Conservation (phyloP, 495 filamentous ascomycete species). For the Neurospora sp. region DNA sequence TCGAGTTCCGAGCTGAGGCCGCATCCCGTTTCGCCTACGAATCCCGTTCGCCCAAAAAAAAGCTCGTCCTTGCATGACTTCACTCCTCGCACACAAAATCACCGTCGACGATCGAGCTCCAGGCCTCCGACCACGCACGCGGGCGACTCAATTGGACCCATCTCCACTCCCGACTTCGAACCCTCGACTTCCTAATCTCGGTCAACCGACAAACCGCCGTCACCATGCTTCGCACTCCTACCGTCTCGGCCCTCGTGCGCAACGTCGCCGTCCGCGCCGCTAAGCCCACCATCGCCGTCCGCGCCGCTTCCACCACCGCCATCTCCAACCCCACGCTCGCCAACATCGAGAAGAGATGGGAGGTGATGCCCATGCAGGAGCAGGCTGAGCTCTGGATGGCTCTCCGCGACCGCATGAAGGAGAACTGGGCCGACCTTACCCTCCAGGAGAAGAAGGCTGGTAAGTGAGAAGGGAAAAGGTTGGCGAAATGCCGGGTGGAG, state of each 20-base stretch:
- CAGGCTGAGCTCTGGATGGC: constrained; percentile 99
- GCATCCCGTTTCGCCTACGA: background rate
- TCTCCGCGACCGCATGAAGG: constrained; percentile 96
- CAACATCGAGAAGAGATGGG: constrained; percentile 99
- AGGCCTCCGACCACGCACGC: constrained; percentile 21
- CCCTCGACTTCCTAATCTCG: constrained; percentile 10
- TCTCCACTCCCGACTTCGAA: constrained; percentile 28
- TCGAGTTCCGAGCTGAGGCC: constrained; percentile 15
- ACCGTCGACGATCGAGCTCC: constrained; percentile 18
- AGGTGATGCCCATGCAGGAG: constrained; percentile 91
- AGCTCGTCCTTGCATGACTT: constrained; percentile 29
- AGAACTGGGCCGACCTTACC: constrained; percentile 88
- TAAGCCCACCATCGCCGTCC: constrained; percentile 29
- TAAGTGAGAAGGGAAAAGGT: constrained; percentile 41
- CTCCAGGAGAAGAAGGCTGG: constrained; percentile 96
- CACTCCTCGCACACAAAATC: constrained; percentile 24
- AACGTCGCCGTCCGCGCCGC: constrained; percentile 30
- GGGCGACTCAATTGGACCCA: constrained; percentile 31
- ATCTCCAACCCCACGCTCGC: constrained; percentile 95
- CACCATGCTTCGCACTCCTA: constrained; percentile 32
- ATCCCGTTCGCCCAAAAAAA: constrained; percentile 21
- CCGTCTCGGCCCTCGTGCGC: constrained; percentile 27
- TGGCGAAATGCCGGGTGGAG: background rate
- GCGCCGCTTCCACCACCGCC: constrained; percentile 66
- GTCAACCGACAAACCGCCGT: background rate